Evolutionary conservation across 495 filamentous ascomycete genomes (phyloP).

Genomic region (Aspergillus panamensis): DNA sequence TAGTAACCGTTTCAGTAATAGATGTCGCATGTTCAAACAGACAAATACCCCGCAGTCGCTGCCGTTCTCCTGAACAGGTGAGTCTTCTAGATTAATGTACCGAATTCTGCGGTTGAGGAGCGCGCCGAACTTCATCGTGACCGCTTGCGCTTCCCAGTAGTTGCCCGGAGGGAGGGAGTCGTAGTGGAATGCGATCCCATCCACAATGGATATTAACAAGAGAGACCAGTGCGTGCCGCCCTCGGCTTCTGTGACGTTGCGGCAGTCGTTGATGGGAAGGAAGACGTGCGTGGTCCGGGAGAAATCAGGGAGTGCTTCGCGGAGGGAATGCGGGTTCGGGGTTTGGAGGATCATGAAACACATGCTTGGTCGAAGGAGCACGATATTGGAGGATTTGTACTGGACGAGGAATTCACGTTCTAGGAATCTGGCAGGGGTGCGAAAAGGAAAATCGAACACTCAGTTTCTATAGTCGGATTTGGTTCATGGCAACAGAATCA

Average conservation of each 20-base stretch:
- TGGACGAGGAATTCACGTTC: conserved; percentile 79
- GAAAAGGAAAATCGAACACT: neutral
- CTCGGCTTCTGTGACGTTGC: conserved; percentile 70
- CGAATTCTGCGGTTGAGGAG: conserved; percentile 62
- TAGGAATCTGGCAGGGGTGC: conserved; percentile 59
- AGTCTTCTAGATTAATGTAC: conserved; percentile 76
- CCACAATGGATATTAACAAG: conserved; percentile 81
- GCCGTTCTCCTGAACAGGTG: conserved; percentile 87
- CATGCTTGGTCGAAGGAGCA: conserved; percentile 91
- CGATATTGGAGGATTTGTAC: conserved; percentile 76
- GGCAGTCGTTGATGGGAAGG: conserved; percentile 89
- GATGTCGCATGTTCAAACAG: conserved; percentile 85
- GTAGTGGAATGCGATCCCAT: conserved; percentile 94
- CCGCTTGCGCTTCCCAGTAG: conserved; percentile 62
- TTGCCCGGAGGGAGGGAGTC: conserved; percentile 83
- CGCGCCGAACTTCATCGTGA: conserved; percentile 55
- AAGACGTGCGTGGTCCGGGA: conserved; percentile 85
- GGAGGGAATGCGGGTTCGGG: conserved; percentile 66
- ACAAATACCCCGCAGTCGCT: conserved; percentile 96
- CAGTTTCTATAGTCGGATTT: neutral
- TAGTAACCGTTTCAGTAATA: conserved; percentile 80
- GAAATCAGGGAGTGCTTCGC: conserved; percentile 60
- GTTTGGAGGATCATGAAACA: conserved; percentile 89
- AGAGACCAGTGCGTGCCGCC: conserved; percentile 95
- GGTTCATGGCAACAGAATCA: neutral